Percentiles rank a stretch among this genome's conserved stretches.
phyloP scores from a whole-genome alignment of 352 stramenopile species.

The Phytophthora ohioensis region DNA sequence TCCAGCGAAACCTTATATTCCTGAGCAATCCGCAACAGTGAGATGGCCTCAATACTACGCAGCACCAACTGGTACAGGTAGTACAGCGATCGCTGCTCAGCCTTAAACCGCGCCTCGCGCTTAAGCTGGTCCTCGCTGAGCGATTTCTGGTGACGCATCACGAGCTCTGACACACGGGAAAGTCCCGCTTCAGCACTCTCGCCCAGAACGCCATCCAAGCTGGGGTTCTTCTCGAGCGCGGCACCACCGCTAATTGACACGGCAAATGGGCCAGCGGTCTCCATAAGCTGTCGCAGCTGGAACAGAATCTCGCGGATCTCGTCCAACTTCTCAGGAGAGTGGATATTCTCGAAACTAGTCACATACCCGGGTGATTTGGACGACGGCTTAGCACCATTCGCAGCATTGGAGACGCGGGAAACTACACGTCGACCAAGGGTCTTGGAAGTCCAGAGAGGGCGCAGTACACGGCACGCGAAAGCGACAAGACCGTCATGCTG shows the following conservation, averaged over 20 bases:
- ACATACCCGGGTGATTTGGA: conserved; percentile 31
- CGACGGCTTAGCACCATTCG: conserved; percentile 32
- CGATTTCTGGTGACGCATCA: conserved; percentile 75
- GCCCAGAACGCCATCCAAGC: conserved; percentile 45
- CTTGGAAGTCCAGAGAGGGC: conserved; percentile 77
- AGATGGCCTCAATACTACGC: conserved; percentile 84
- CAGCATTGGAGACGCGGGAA: conserved; percentile 28
- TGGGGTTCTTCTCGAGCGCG: conserved; percentile 62
- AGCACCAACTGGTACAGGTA: conserved; percentile 83
- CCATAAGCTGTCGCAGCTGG: conserved; percentile 85
- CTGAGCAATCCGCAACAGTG: conserved; percentile 66
- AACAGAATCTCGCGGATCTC: conserved; percentile 86
- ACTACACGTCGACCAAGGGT: conserved; percentile 59
- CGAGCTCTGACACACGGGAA: conserved; percentile 71
- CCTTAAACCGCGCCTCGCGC: conserved; percentile 80
- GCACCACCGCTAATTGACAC: conserved; percentile 78
- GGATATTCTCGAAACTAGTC: conserved; percentile 50
- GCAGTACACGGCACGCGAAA: conserved; percentile 83
- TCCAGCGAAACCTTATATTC: conserved; percentile 79
- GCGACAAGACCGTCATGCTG: conserved; percentile 87
- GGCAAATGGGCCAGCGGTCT: conserved; percentile 75
- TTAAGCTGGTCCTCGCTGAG: conserved; percentile 79
- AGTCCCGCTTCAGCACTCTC: conserved; percentile 55
- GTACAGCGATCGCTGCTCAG: conserved; percentile 84
- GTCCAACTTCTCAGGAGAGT: conserved; percentile 66